phyloP scores from a whole-genome alignment of 257 asterid species.

The Capsicum pubescens region DNA sequence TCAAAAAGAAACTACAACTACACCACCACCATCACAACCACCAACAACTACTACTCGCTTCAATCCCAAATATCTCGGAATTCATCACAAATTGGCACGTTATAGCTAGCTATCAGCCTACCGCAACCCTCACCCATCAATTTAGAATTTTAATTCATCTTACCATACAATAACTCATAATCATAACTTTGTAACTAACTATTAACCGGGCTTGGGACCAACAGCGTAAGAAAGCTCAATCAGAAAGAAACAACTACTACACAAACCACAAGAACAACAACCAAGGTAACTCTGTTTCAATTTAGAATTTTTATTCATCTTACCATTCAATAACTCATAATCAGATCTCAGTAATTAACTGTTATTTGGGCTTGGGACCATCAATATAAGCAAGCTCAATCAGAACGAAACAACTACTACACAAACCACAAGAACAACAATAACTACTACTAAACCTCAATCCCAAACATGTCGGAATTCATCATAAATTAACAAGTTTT shows the following conservation, averaged over 20 bases:
- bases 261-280: too few species aligned
- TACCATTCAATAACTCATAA: neutral
- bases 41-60: neutral
- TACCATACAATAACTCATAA: neutral
- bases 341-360: neutral
- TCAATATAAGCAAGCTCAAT: neutral
- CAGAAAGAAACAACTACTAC: too few species aligned
- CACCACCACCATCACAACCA: neutral
- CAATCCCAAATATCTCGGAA: neutral
- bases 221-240: neutral
- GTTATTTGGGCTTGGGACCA: neutral
- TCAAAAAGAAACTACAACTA: neutral
- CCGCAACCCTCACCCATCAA: neutral
- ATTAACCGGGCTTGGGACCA: neutral
- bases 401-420: too few species aligned
- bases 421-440: too few species aligned
- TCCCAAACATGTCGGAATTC: too few species aligned
- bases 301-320: neutral
- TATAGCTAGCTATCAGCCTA: neutral
- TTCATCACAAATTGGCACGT: neutral
- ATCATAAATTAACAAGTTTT: too few species aligned
- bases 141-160: neutral
- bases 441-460: too few species aligned
- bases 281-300: neutral
- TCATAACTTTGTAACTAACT: neutral